Evolutionary conservation across 805 yeast genomes (phyloP).

Genomic region (Candida incommunis): DNA sequence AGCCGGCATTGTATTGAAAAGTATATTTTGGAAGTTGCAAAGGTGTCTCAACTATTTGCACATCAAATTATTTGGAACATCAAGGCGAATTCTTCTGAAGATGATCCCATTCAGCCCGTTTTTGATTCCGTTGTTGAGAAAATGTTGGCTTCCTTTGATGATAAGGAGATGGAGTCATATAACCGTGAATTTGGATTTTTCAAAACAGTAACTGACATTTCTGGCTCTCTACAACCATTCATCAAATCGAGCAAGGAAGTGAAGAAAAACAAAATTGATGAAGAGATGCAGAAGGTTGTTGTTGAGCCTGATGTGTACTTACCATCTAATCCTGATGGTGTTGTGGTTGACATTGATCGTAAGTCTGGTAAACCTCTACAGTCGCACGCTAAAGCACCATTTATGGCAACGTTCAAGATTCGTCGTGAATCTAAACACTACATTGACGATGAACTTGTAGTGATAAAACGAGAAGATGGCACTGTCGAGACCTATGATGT

Average conservation of each 20-base stretch:
- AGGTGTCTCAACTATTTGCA: constrained; percentile 79
- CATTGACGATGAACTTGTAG: constrained; percentile 17
- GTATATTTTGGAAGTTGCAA: constrained; percentile 83
- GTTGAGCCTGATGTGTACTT: constrained; percentile 76
- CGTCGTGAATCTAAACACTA: constrained; percentile 35
- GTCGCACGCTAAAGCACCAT: constrained; percentile 98
- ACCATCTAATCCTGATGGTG: constrained; percentile 95
- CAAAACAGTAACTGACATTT: constrained; percentile 79
- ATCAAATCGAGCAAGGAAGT: constrained; percentile 92
- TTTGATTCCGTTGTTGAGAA: constrained; percentile 56
- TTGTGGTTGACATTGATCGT: constrained; percentile 81
- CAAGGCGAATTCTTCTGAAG: constrained; percentile 82
- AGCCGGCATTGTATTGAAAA: constrained; percentile 62
- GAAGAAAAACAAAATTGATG: constrained; percentile 90
- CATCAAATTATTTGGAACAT: constrained; percentile 98
- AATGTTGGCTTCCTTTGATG: constrained; percentile 49
- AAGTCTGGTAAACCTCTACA: constrained; percentile 90
- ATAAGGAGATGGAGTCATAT: constrained; percentile 52
- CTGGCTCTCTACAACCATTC: constrained; percentile 89
- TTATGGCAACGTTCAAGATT: constrained; percentile 89
- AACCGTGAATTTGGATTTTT: constrained; percentile 79
- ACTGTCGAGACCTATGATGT: constrained; percentile 33
- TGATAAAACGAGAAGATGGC: constrained; percentile 7
- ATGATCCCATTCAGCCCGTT: constrained; percentile 71
- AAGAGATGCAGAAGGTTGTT: constrained; percentile 71